Conservation (phyloP, 306 rosid genomes). For the Pterocarpus santalinus region DNA sequence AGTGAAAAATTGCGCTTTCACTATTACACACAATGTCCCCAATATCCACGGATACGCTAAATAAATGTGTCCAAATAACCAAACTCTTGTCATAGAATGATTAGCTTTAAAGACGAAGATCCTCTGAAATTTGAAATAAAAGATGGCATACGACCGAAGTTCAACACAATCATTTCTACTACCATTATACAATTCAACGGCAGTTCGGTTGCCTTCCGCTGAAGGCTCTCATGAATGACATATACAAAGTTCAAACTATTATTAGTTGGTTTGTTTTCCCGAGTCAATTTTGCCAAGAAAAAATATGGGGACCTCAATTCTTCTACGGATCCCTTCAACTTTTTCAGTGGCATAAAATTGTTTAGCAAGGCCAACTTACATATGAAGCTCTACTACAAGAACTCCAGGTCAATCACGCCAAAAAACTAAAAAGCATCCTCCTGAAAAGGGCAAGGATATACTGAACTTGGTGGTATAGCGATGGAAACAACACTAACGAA, state of each 20-base stretch:
- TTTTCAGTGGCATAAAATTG: too few species aligned
- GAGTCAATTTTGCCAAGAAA: not conserved
- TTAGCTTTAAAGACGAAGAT: too few species aligned
- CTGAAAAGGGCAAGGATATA: not conserved
- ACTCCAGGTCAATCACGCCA: not conserved
- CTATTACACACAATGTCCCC: too few species aligned
- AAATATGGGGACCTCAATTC: not conserved
- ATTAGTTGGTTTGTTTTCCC: not conserved
- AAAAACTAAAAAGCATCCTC: constrained; percentile 1
- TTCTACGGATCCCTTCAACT: not conserved
- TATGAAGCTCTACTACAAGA: constrained; percentile 14
- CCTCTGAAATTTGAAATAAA: too few species aligned
- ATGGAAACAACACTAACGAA: not conserved
- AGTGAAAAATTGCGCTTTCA: too few species aligned
- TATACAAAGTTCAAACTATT: not conserved
- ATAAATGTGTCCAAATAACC: too few species aligned
- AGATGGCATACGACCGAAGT: not conserved
- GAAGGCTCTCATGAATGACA: not conserved
- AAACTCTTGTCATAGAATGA: too few species aligned
- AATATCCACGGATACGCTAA: too few species aligned
- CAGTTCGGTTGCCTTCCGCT: not conserved
- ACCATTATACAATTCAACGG: not conserved
- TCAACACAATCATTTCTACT: not conserved
- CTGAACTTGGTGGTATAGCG: not conserved
- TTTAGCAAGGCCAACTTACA: not conserved